phyloP scores from a whole-genome alignment of 148 eudicot genomes.

The Nepenthes mirabilis region DNA sequence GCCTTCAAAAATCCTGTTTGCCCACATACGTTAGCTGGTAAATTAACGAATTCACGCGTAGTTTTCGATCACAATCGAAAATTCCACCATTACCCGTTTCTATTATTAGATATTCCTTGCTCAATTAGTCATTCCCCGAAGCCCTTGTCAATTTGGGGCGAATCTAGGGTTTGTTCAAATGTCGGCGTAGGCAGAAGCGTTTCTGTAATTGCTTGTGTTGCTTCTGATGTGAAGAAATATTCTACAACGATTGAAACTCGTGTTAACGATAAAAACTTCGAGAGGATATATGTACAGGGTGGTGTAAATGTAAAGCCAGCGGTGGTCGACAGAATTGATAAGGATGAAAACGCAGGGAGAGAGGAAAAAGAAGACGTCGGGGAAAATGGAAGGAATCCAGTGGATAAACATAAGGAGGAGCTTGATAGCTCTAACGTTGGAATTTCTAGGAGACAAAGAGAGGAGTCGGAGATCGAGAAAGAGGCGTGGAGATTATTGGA shows the following conservation, averaged over 20 bases:
- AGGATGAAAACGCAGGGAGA: background rate
- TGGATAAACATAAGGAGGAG: background rate
- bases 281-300: slow-evolving; percentile 57
- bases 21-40: slow-evolving; percentile 6
- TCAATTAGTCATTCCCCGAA: slow-evolving; percentile 20
- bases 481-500: slow-evolving; percentile 42
- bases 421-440: background rate
- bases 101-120: slow-evolving; percentile 16
- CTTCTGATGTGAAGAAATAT: slow-evolving; percentile 26
- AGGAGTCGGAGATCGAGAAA: slow-evolving; percentile 34
- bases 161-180: slow-evolving; percentile 32
- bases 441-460: slow-evolving; percentile 5
- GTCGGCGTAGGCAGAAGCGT: slow-evolving; percentile 15
- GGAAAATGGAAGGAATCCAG: background rate
- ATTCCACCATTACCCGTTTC: slow-evolving; percentile 18
- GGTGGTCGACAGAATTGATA: background rate
- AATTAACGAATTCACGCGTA: slow-evolving; percentile 7
- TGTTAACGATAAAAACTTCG: slow-evolving; percentile 52
- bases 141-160: slow-evolving; percentile 20
- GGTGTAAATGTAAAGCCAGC: slow-evolving; percentile 27
- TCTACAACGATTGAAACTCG: slow-evolving; percentile 34
- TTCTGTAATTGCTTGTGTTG: slow-evolving; percentile 12
- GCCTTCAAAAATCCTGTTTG: slow-evolving; percentile 8
- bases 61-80: slow-evolving; percentile 15
- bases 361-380: background rate